Conservation (phyloP, 148 eudicot species). For the Beta vulgaris region DNA sequence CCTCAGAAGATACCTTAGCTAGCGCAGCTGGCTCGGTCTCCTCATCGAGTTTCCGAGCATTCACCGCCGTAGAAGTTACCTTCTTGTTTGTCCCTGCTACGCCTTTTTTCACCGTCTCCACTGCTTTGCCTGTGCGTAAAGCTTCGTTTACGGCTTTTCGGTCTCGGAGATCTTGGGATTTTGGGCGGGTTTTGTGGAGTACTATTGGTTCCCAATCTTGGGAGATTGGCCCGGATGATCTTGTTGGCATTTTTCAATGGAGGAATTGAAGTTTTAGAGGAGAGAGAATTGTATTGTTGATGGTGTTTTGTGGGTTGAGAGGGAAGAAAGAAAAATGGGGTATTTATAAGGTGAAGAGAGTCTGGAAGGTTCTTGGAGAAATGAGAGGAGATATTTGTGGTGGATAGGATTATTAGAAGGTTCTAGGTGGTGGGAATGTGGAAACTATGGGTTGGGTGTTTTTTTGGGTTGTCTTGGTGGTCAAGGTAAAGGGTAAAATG, state of each 20-base stretch:
- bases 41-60: slow-evolving; percentile 59
- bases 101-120: slow-evolving; percentile 55
- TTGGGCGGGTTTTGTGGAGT: slow-evolving; percentile 53
- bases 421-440: slow-evolving; percentile 4
- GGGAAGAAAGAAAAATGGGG: neutral
- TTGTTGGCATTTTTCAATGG: slow-evolving; percentile 41
- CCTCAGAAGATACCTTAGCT: slow-evolving; percentile 43
- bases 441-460: neutral
- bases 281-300: neutral
- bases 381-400: neutral
- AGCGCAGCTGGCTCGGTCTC: slow-evolving; percentile 65
- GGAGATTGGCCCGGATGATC: slow-evolving; percentile 37
- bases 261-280: neutral
- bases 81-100: slow-evolving; percentile 62
- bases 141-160: slow-evolving; percentile 70
- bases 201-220: slow-evolving; percentile 86
- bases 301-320: neutral
- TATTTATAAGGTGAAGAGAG: slow-evolving; percentile 3
- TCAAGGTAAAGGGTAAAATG: neutral
- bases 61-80: slow-evolving; percentile 35
- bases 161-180: slow-evolving; percentile 50
- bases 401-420: neutral
- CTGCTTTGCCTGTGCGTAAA: slow-evolving; percentile 47
- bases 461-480: neutral
- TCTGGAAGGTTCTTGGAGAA: slow-evolving; percentile 17